phyloP scores from a whole-genome alignment of 805 yeast species.

The Blastobotrys parvus region DNA sequence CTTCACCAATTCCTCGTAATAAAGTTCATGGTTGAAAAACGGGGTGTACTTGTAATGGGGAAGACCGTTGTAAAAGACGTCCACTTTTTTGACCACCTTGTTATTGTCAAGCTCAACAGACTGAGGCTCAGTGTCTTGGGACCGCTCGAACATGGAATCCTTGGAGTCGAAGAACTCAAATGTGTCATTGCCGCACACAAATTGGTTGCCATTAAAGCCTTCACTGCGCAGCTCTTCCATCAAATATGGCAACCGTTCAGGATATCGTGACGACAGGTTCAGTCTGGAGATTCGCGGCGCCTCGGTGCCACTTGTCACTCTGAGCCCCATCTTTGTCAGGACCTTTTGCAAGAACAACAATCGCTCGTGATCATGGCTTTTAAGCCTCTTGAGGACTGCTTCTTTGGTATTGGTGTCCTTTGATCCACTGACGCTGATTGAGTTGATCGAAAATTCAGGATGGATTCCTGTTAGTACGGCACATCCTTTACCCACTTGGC shows the following conservation, averaged over 20 bases:
- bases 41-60: conserved; percentile 59
- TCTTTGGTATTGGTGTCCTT: conserved; percentile 21
- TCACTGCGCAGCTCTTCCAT: conserved; percentile 26
- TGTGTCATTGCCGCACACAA: conserved; percentile 49
- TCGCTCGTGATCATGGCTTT: conserved; percentile 40
- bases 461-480: conserved; percentile 80
- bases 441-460: conserved; percentile 67
- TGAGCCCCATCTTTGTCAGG: conserved; percentile 47
- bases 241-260: conserved; percentile 27
- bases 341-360: conserved; percentile 48
- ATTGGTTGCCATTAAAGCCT: conserved; percentile 33
- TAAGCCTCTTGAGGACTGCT: conserved; percentile 35
- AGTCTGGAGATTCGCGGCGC: conserved; percentile 67
- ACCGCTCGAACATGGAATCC: conserved; percentile 6
- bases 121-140: conserved; percentile 3
- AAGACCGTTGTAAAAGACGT: conserved; percentile 34
- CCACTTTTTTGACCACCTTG: conserved; percentile 47
- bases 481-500: conserved; percentile 63
- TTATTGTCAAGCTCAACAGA: conserved; percentile 44
- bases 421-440: conserved; percentile 26
- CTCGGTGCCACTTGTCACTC: conserved; percentile 29
- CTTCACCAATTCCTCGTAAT: conserved; percentile 31
- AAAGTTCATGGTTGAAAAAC: conserved; percentile 55
- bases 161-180: conserved; percentile 32
- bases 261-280: conserved; percentile 38